Base-by-base conservation (phyloP, 495 filamentous ascomycete genomes). In the Extremus antarcticus region DNA sequence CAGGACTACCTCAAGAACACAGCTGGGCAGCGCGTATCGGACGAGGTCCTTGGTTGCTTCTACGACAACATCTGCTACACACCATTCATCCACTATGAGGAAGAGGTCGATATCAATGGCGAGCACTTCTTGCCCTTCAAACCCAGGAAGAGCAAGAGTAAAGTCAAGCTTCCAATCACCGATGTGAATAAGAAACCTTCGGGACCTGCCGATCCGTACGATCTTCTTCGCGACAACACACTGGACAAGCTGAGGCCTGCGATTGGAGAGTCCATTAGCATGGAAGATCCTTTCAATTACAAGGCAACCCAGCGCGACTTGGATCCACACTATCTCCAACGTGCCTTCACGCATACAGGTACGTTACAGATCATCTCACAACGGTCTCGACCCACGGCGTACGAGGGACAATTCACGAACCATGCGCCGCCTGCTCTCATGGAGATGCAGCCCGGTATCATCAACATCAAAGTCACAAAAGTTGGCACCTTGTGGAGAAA, bases 1-100 rank as follows among this genome's bases (percentile, higher is more conserved):
- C 75, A 76, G 0, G 92, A 97, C 56, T 99, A 99, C 67, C 78
- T 95, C 51, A 97, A 94, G 69, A 97, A 96, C 66, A 92, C 89
- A 2, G 65, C 64, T 15, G 79, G 82, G 9, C 88, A 95, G 65
- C 89, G 89, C 15, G 85, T 97, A 21, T 84, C 86, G 24, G 89
- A 92, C 53, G 92, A 96, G 51, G 87, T 97, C 24, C 75, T 96
- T 4, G 89, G 86, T 65, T 96, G 90, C 66, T 92, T 97, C 65
- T 99, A 97, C 69, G 92, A 96, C 69, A 99, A 99, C 61, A 95
- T 96, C 61, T 86, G 82, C 9, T 98, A 98, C 59, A 98, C 92
- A 1, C 92, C 92, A 10, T 98, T 98, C 63, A 95, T 98, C 54
- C 88, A 91, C 53, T 83, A 95, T 48, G 92, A 97, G 66, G 92